These are phyloP conservation scores for Aspergillus tanneri DNA, from an alignment of 2,329 filamentous ascomycete genomes.

Conservation along the genomic window DNA sequence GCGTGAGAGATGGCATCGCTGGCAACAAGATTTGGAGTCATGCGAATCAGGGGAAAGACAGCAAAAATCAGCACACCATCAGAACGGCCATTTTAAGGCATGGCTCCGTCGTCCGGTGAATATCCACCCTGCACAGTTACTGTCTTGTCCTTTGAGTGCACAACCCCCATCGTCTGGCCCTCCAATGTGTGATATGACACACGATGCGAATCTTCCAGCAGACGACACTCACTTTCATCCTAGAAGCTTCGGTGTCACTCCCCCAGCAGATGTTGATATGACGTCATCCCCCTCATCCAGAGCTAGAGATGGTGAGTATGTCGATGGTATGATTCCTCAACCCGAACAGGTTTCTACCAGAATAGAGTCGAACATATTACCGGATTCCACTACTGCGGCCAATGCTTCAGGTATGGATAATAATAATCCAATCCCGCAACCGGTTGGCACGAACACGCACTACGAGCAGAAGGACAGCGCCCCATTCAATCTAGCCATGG, in stretches of 20 bases:
- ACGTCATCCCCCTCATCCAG: neutral
- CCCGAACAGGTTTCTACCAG: neutral
- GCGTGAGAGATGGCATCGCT: slow-evolving; percentile 73
- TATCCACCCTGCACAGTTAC: slow-evolving; percentile 23
- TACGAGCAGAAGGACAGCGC: neutral
- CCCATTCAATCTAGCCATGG: slow-evolving; percentile 34
- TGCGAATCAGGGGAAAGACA: slow-evolving; percentile 53
- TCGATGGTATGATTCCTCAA: slow-evolving; percentile 9
- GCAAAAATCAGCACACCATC: slow-evolving; percentile 24
- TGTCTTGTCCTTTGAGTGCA: slow-evolving; percentile 20
- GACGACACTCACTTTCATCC: neutral
- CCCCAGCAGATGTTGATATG: neutral
- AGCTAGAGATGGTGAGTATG: slow-evolving; percentile 4
- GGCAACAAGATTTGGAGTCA: slow-evolving; percentile 68
- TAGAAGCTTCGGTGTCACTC: neutral
- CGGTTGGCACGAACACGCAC: neutral
- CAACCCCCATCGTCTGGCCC: slow-evolving; percentile 6
- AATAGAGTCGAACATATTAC: neutral
- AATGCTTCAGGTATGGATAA: slow-evolving; percentile 7
- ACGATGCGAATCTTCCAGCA: neutral
- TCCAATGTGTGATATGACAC: neutral
- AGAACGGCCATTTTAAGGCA: slow-evolving; percentile 19
- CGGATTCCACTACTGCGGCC: neutral
- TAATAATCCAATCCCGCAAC: neutral
- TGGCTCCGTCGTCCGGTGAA: slow-evolving; percentile 26